Evolutionary conservation across 179 eudicot genomes (phyloP).

Genomic region (Camellia oleifera): DNA sequence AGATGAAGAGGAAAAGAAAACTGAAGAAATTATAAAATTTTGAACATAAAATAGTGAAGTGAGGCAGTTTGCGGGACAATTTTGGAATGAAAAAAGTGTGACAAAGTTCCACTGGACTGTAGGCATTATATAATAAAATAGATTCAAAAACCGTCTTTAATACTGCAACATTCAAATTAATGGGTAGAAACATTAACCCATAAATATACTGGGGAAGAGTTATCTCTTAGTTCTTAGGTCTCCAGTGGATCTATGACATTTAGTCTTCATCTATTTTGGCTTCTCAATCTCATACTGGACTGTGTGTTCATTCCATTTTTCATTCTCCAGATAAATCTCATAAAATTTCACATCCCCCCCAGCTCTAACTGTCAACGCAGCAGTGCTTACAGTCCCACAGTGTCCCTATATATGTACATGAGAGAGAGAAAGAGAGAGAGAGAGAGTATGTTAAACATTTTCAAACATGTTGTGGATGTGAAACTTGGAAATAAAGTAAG

Average conservation of each 20-base stretch:
- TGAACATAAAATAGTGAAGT: no score
- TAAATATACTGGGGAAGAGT: not conserved
- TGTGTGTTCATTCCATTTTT: conserved; percentile 57
- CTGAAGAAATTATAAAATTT: no score
- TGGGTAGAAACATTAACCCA: not conserved
- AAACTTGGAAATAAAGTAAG: no score
- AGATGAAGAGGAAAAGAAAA: no score
- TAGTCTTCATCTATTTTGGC: conserved; percentile 9
- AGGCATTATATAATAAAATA: no score
- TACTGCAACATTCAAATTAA: not conserved
- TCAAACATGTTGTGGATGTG: not conserved
- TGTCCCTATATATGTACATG: conserved; percentile 36
- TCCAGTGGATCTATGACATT: not conserved
- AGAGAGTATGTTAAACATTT: not conserved
- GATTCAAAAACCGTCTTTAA: not conserved
- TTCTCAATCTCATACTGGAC: conserved; percentile 32
- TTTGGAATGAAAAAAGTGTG: no score
- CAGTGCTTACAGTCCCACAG: conserved; percentile 75
- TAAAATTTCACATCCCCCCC: conserved; percentile 58
- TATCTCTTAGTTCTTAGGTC: not conserved
- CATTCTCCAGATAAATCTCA: conserved; percentile 62
- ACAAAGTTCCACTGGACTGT: no score
- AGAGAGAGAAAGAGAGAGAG: not conserved
- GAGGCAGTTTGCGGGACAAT: no score
- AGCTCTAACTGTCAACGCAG: conserved; percentile 46